Evolutionary conservation across 495 filamentous ascomycete genomes (phyloP), one percentile per base, ranked within the genome.

Genomic region (Poronia punctata): DNA sequence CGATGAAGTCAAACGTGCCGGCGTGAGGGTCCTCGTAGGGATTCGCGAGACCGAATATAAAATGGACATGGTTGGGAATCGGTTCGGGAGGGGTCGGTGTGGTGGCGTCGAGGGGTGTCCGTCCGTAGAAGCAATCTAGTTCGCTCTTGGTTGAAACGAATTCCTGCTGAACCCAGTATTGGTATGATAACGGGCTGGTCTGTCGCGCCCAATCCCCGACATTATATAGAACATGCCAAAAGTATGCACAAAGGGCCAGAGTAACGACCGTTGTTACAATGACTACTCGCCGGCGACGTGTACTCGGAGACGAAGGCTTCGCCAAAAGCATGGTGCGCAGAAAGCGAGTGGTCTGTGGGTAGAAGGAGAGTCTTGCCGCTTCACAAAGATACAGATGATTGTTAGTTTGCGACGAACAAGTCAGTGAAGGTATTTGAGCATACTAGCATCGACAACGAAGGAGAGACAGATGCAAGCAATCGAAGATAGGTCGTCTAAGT

Each of bases 31-130:
- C 52, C 4, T 50, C 39, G 22, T 55, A 57, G 10, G 64, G 64
- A 42, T 65, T 65, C 32, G 59, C 60, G 28, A 65, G 60, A 6
- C 65, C 58, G 50, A 56, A 72, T 23, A 68, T 65, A 46, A 70
- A 63, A 48, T 72, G 67, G 19, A 70, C 67, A 22, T 66, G 50
- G 38, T 70, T 71, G 5, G 68, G 68, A 15, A 72, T 70, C 4
- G 65, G 59, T 12, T 62, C 59, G 18, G 46, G 27, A 24, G 40
- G 18, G 12, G n/a, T 23, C 38, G 31, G 9, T n/a, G 18, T 20
- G 43, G 27, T 46, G 15, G 41, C 37, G 16, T 40, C 30, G 5
- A 46, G 49, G 38, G 50, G 40, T 3, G 49, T 49, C 10, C 44
- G 42, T 35, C 60, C 62, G 40, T 52, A 51, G 15, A 67, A 56